A percentile compares a stretch with the other conserved stretches of the same genome.
phyloP scores from a whole-genome alignment of 441 rosid genomes.

The Melastoma candidum region DNA sequence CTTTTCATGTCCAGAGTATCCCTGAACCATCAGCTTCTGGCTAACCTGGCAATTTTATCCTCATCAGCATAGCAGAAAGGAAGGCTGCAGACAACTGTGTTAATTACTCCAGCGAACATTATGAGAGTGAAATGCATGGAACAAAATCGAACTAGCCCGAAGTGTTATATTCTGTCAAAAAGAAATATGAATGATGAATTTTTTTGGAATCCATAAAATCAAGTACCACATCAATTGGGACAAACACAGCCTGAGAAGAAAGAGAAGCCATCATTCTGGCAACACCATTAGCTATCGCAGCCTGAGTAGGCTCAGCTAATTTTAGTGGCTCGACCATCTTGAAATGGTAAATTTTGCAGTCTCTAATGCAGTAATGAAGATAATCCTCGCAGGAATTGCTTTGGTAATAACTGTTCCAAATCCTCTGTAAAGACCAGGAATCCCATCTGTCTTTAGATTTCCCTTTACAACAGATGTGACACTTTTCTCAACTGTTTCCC shows the following conservation, averaged over 20 bases:
- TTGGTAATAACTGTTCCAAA: constrained; percentile 94
- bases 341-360: constrained; percentile 71
- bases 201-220: not conserved
- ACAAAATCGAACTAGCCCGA: too few relatives aligned
- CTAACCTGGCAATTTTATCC: constrained; percentile 44
- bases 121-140: not conserved
- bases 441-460: constrained; percentile 59
- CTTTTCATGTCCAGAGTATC: constrained; percentile 76
- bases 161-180: too few relatives aligned
- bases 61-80: not conserved
- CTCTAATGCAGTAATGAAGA: constrained; percentile 81
- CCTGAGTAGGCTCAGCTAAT: constrained; percentile 69
- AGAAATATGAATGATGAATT: too few relatives aligned
- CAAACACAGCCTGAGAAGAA: constrained; percentile 78
- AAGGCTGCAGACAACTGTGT: not conserved
- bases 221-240: constrained; percentile 91
- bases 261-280: constrained; percentile 91
- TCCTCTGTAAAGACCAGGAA: constrained; percentile 90
- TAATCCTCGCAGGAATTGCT: constrained; percentile 83
- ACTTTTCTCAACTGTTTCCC: constrained; percentile 58
- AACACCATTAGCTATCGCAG: constrained; percentile 86
- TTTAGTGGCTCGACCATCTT: constrained; percentile 63
- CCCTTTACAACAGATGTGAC: constrained; percentile 69
- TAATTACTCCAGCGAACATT: constrained; percentile 1
- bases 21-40: constrained; percentile 97